Base-by-base conservation (phyloP, 805 yeast species). In the Ogataea saltuana region DNA sequence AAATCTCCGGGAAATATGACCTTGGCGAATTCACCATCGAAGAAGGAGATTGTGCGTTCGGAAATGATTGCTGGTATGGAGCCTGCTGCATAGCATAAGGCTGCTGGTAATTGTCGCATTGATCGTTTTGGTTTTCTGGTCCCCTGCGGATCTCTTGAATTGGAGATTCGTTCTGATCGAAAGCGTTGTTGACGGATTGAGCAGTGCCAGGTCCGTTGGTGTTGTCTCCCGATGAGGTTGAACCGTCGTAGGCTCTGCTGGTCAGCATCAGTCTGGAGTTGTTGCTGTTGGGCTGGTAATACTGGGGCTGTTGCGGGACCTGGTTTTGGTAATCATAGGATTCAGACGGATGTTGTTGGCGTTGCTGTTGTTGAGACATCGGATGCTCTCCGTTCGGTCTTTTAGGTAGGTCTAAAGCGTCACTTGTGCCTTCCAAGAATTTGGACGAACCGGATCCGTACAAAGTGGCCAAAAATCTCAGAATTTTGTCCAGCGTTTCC, bases 391-490 rank as follows among this genome's bases (percentile, higher is more conserved):
- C 36, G 11, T 28, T n/a, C 23, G 45, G 35, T 17, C 49, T 35
- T 15, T 44, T 42, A 1, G 52, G 13, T 11, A 55, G 33, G 16
- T 52, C 61, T 8, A 45, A 21, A n/a, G 41, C 27, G 8, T 42
- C 34, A 18, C 40, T 51, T 13, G 49, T 49, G 29, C 51, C 53
- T 32, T 63, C 67, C 41, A 63, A 45, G 26, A 61, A 54, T 42
- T 60, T 64, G 8, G 64, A 77, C 18, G 81, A 75, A 15, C 81
- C 78, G 51, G 73, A 76, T 16, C 90, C 90, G 56, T 85, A 85
- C 3, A 91, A 76, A 5, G 90, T 78, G 2, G 97, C 95, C 56
- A 93, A 70, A 53, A 93, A 91, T 54, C 93, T 78, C 55, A 93
- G 67, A 39, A 93, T 91, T 50, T 87, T 85, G 51, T 89, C 95